A percentile compares a stretch with the other conserved stretches of the same genome.
Evolutionary conservation across 441 rosid species (phyloP).

Genomic region (Populus trichocarpa): DNA sequence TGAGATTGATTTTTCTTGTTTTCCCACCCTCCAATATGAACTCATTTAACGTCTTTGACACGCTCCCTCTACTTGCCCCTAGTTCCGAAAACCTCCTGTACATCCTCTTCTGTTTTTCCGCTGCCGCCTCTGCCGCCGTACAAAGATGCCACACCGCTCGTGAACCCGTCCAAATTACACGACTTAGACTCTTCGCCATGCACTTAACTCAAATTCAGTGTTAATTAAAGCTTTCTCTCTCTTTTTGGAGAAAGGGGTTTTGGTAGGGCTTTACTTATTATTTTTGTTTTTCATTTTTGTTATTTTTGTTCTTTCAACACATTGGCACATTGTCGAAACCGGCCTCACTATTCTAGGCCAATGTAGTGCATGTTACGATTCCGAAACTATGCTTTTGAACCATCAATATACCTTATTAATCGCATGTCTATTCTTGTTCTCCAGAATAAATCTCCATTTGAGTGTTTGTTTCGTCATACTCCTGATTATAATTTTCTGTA

Average conservation of each 20-base stretch:
- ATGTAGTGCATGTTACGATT: no score
- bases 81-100: conserved; percentile 54
- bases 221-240: neutral
- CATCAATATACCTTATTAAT: no score
- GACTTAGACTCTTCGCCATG: conserved; percentile 30
- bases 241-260: conserved; percentile 4
- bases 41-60: conserved; percentile 52
- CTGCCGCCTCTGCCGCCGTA: conserved; percentile 20
- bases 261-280: neutral
- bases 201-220: neutral
- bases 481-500: no score
- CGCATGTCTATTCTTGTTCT: no score
- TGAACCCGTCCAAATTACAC: conserved; percentile 31
- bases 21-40: conserved; percentile 53
- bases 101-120: conserved; percentile 22
- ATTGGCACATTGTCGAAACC: no score
- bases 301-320: no score
- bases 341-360: no score
- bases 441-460: no score
- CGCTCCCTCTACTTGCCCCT: conserved; percentile 48
- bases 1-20: conserved; percentile 43
- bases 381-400: no score
- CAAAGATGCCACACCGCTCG: conserved; percentile 30
- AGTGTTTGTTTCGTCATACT: no score
- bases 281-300: no score